Percentiles rank a stretch among this genome's conserved stretches.
phyloP scores from a whole-genome alignment of 768 basidiomycete species.

The Melanogaster broomeanus region DNA sequence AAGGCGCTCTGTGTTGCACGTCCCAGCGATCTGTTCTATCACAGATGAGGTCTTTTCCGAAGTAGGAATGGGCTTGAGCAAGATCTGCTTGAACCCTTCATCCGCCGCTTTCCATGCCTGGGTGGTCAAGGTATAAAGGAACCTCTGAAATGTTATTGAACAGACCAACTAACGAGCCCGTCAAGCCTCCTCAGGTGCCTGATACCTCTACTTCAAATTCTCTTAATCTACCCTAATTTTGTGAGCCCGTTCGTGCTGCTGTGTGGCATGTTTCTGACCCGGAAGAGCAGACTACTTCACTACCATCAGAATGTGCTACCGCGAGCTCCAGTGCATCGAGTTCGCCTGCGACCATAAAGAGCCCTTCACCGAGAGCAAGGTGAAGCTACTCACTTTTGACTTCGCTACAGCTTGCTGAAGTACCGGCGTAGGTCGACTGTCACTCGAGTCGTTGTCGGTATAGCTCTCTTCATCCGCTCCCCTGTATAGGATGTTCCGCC shows the following conservation, averaged over 20 bases:
- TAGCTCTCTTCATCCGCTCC: slow-evolving; percentile 36
- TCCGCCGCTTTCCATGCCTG: slow-evolving; percentile 5
- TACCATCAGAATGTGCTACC: slow-evolving; percentile 42
- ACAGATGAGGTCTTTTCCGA: slow-evolving; percentile 10
- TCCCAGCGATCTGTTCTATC: slow-evolving; percentile 2
- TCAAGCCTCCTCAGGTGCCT: slow-evolving; percentile 3
- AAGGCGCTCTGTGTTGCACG: slow-evolving; percentile 14
- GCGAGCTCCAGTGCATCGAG: slow-evolving; percentile 38
- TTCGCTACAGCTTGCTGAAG: slow-evolving; percentile 18
- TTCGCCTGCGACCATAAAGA: slow-evolving; percentile 42
- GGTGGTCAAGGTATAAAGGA: slow-evolving; percentile 24
- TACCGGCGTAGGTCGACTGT: slow-evolving; percentile 43
- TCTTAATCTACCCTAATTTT: slow-evolving; percentile 25
- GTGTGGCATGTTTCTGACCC: slow-evolving; percentile 12
- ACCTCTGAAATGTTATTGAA: not conserved
- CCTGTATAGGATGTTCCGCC: slow-evolving; percentile 38
- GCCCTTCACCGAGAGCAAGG: slow-evolving; percentile 32
- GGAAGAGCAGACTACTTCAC: slow-evolving; percentile 7
- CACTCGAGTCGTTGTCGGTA: slow-evolving; percentile 42
- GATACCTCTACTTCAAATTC: slow-evolving; percentile 5
- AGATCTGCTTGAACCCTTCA: slow-evolving; percentile 4
- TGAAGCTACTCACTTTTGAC: slow-evolving; percentile 25
- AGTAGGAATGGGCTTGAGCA: slow-evolving; percentile 6
- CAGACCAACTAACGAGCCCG: slow-evolving; percentile 10
- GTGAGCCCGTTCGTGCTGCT: slow-evolving; percentile 9